phyloP scores from a whole-genome alignment of 345 rosid genomes.

The Brassica rapa region DNA sequence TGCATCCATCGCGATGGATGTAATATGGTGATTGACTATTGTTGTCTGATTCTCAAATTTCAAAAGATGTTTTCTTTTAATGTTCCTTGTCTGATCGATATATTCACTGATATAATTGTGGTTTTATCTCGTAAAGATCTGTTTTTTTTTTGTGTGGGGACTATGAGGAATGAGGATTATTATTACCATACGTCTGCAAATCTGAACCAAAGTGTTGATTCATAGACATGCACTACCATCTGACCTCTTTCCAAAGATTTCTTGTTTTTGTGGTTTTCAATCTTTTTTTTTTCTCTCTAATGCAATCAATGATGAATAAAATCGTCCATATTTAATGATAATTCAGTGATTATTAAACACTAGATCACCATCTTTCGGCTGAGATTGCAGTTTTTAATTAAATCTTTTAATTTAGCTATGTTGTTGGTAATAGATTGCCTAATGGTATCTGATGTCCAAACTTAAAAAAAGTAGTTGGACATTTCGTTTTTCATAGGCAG shows the following conservation, averaged over 20 bases:
- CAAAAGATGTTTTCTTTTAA: too few relatives aligned
- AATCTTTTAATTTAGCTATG: neutral
- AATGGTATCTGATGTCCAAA: neutral
- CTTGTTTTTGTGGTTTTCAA: neutral
- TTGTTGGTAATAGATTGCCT: neutral
- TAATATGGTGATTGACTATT: too few relatives aligned
- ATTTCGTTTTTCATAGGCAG: conserved; percentile 4
- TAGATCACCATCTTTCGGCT: conserved; percentile 90
- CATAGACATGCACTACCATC: neutral
- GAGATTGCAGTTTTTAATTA: conserved; percentile 51
- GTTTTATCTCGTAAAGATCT: too few relatives aligned
- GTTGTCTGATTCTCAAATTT: too few relatives aligned
- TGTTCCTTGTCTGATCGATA: too few relatives aligned
- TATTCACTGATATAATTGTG: too few relatives aligned
- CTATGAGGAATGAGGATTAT: neutral
- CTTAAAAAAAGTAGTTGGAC: neutral
- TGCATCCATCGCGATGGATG: too few relatives aligned
- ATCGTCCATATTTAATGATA: conserved; percentile 46
- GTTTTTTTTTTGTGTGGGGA: too few relatives aligned
- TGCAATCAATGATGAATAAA: conserved; percentile 75
- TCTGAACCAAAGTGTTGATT: neutral
- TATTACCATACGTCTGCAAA: neutral
- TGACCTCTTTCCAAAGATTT: neutral
- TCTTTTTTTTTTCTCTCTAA: neutral
- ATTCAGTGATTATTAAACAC: conserved; percentile 46